Evolutionary conservation across 306 rosid species (phyloP).

Genomic region (Cicer bijugum): DNA sequence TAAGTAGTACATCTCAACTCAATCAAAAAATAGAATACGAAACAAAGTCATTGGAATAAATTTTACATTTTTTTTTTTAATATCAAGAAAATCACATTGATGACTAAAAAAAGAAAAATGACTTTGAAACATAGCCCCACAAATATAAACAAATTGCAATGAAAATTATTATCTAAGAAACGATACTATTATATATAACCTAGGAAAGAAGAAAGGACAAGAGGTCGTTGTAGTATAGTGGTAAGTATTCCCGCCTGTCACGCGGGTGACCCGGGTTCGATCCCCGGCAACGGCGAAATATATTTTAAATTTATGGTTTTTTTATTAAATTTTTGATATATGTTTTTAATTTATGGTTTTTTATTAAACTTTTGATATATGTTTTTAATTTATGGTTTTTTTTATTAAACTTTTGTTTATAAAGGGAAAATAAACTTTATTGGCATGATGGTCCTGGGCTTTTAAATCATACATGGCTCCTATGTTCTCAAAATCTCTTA

Average conservation of each 20-base stretch:
- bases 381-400: not conserved
- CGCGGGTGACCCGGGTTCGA: slow-evolving; percentile 30
- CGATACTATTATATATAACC: accelerated
- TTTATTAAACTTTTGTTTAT: too few relatives aligned
- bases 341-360: not conserved
- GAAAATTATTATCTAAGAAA: too few relatives aligned
- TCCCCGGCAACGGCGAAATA: slow-evolving; percentile 44
- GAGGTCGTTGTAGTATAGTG: slow-evolving; percentile 45
- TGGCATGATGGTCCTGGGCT: too few relatives aligned
- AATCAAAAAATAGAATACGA: slow-evolving; percentile 23
- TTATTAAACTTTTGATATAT: too few relatives aligned
- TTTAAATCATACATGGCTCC: too few relatives aligned
- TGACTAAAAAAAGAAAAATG: too few relatives aligned
- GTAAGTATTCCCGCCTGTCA: slow-evolving; percentile 19
- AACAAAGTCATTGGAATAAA: slow-evolving; percentile 2
- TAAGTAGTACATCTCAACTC: not conserved
- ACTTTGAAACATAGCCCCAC: too few relatives aligned
- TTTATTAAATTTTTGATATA: too few relatives aligned
- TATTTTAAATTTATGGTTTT: not conserved
- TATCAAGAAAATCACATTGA: not conserved
- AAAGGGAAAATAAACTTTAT: too few relatives aligned
- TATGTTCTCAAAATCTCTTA: too few relatives aligned
- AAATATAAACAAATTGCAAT: too few relatives aligned
- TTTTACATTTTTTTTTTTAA: not conserved
- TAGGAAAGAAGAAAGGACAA: not conserved